These are phyloP conservation scores for Cladosporium phlei DNA, from an alignment of 2,329 filamentous ascomycete species.

Conservation along the genomic window DNA sequence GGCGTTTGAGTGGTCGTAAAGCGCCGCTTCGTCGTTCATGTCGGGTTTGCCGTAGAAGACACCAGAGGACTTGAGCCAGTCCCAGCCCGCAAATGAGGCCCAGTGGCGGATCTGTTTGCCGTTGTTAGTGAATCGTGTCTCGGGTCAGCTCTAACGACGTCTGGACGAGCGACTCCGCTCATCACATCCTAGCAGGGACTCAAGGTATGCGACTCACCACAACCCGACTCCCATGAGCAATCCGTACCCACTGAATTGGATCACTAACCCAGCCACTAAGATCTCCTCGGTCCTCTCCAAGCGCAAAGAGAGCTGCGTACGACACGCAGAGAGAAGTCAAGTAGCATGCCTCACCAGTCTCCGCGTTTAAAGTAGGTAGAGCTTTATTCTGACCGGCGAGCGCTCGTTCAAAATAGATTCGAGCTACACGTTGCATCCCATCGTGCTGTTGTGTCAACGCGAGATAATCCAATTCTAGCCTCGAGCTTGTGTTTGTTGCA, in stretches of 20 bases:
- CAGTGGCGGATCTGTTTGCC: constrained; percentile 1
- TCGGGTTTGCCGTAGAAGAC: constrained; percentile 22
- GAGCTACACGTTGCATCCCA: constrained; percentile 21
- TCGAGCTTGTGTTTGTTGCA: neutral
- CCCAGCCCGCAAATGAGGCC: constrained; percentile 2
- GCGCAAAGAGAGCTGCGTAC: constrained; percentile 22
- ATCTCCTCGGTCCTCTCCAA: constrained; percentile 20
- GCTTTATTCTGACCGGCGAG: constrained; percentile 22
- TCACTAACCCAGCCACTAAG: constrained; percentile 18
- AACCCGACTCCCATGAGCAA: constrained; percentile 21
- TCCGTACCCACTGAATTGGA: constrained; percentile 22
- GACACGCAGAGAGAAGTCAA: constrained; percentile 22
- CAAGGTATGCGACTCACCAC: neutral
- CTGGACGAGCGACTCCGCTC: too few species aligned
- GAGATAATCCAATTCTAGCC: neutral
- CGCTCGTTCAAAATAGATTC: constrained; percentile 24
- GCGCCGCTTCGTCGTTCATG: constrained; percentile 18
- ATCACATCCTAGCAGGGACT: neutral
- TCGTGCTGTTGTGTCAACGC: neutral
- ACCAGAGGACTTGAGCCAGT: constrained; percentile 4
- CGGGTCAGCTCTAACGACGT: neutral
- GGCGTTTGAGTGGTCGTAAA: constrained; percentile 21
- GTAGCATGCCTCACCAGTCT: constrained; percentile 23
- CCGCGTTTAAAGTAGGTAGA: constrained; percentile 16
- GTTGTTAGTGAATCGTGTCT: too few species aligned